phyloP scores from a whole-genome alignment of 2,329 filamentous ascomycete genomes.

The Scytalidium sp. region DNA sequence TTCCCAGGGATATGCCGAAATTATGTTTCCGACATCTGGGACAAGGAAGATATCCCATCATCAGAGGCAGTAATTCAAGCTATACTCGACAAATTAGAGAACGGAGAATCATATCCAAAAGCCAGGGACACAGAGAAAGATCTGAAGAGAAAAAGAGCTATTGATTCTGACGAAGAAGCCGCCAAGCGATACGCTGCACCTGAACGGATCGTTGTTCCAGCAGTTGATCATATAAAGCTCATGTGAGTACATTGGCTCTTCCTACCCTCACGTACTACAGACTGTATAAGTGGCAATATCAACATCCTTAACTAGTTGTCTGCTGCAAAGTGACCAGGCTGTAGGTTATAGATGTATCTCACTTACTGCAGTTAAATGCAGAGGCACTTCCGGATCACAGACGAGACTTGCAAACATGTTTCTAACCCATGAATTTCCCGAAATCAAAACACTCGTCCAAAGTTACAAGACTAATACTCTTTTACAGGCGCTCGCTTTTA shows the following conservation, averaged over 20 bases:
- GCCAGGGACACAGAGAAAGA: conserved; percentile 30
- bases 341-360: too few relatives aligned
- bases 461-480: conserved; percentile 6
- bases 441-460: background rate
- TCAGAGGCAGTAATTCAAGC: conserved; percentile 27
- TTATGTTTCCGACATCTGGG: conserved; percentile 36
- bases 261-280: too few relatives aligned
- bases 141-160: conserved; percentile 32
- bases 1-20: conserved; percentile 45
- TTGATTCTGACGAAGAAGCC: conserved; percentile 32
- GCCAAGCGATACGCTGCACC: conserved; percentile 28
- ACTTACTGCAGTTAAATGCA: too few relatives aligned
- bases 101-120: conserved; percentile 39
- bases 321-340: too few relatives aligned
- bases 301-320: too few relatives aligned
- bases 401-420: too few relatives aligned
- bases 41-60: conserved; percentile 15
- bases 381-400: too few relatives aligned
- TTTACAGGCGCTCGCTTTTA: conserved; percentile 19
- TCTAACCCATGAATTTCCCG: too few relatives aligned
- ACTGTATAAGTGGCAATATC: too few relatives aligned
- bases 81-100: conserved; percentile 39
- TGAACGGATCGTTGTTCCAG: conserved; percentile 19
- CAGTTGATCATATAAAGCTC: conserved; percentile 7
- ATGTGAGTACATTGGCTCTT: conserved; percentile 18